These are phyloP conservation scores for Fistulifera solaris DNA, from an alignment of 108 stramenopile genomes.

Conservation along the genomic window DNA sequence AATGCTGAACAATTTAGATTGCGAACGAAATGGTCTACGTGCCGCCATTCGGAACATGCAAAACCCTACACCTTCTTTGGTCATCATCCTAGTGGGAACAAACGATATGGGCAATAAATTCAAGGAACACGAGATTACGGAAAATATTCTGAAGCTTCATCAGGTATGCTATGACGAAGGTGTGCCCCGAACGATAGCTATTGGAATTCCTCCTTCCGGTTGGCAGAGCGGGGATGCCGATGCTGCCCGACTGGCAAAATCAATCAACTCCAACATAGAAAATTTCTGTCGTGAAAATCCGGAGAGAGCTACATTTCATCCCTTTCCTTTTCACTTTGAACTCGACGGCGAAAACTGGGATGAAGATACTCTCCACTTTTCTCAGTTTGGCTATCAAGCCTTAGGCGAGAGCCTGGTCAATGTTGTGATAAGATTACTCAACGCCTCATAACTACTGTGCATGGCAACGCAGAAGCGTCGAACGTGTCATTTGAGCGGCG, in stretches of 20 bases:
- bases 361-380: slow-evolving; percentile 59
- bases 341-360: slow-evolving; percentile 25
- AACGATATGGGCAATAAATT: slow-evolving; percentile 55
- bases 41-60: slow-evolving; percentile 20
- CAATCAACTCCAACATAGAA: slow-evolving; percentile 34
- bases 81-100: slow-evolving; percentile 53
- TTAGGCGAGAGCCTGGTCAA: slow-evolving; percentile 44
- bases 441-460: too few relatives aligned
- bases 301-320: slow-evolving; percentile 23
- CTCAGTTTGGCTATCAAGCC: slow-evolving; percentile 40
- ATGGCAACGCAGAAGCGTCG: too few relatives aligned
- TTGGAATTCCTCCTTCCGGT: slow-evolving; percentile 56
- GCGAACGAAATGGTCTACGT: slow-evolving; percentile 26
- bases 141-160: slow-evolving; percentile 27
- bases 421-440: too few relatives aligned
- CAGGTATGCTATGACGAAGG: slow-evolving; percentile 10
- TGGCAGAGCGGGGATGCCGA: slow-evolving; percentile 34
- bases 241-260: slow-evolving; percentile 16
- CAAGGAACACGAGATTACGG: slow-evolving; percentile 22
- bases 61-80: slow-evolving; percentile 33
- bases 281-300: slow-evolving; percentile 14
- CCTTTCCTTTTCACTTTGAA: slow-evolving; percentile 43
- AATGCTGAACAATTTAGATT: slow-evolving; percentile 34
- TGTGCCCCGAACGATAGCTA: slow-evolving; percentile 37
- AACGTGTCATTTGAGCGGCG: too few relatives aligned